Base-by-base conservation (phyloP, 2,329 filamentous ascomycete genomes). In the Spiromastix sp. region DNA sequence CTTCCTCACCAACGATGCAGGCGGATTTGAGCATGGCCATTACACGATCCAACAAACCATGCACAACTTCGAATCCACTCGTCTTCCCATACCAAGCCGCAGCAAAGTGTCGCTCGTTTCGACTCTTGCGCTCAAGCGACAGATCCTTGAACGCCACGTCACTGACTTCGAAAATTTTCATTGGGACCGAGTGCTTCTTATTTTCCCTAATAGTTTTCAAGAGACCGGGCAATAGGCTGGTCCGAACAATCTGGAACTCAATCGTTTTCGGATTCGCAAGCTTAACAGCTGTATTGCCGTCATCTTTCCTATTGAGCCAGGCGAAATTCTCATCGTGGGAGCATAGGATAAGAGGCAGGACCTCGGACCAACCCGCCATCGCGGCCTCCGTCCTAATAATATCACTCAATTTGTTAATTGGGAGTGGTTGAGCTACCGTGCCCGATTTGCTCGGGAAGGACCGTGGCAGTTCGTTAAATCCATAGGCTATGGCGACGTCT, bases 251-350 rank as follows among this genome's bases (percentile, higher is more conserved):
- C 61, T 95, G 87, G 62, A 94, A 95, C 56, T 95, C 87, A 17
- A 77, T 72, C 0, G 86, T 93, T 68, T 95, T 95, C 37, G 87
- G 87, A 59, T 95, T 95, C 44, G 84, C 84, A 26, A 95, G 79
- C 49, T 77, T 79, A 47, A 95, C 77, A 18, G 85, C 86, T 0
- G 80, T 85, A 39, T 72, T 79, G 44, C 85, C 85, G 50, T 93
- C 83, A 48, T 95, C 87, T 54, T 79, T 78, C 54, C 86, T 81
- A 65, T 94, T 94, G 34, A 98, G 70, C 82, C 85, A 95, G 40
- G 72, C 80, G 59, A 96, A 98, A 67, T 98, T 98, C 71, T 98
- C 91, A 54, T 96, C 89, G 59, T 95, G 86, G 30, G 85, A 93
- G 71, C 91, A 98, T 37, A 98, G 76, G 48, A 94, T 96, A 18